Conservation (phyloP, 768 basidiomycete species). For the Galerina sulciceps region DNA sequence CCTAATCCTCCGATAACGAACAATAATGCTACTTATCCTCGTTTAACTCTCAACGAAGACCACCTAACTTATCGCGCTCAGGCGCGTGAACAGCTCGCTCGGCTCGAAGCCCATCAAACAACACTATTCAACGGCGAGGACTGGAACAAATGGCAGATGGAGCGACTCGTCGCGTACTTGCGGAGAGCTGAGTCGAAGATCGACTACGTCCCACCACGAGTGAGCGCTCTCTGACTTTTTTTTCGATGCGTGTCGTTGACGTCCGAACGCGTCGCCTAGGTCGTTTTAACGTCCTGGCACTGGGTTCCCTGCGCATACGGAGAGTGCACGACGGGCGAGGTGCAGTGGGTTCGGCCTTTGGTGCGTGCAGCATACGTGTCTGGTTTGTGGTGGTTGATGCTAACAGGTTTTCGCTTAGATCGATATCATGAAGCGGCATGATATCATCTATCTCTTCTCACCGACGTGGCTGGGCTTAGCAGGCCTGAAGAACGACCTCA, state of each 20-base stretch:
- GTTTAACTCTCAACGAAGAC: background rate
- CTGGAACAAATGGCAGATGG: constrained; percentile 10
- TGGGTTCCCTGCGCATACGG: constrained; percentile 17
- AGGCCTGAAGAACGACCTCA: constrained; percentile 10
- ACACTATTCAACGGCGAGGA: constrained; percentile 5
- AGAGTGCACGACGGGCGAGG: constrained; percentile 15
- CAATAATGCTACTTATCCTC: constrained; percentile 15
- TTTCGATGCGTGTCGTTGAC: background rate
- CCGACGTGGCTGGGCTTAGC: background rate
- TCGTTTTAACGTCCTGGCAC: constrained; percentile 17
- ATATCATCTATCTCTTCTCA: constrained; percentile 15
- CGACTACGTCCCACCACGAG: constrained; percentile 11
- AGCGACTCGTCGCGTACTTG: constrained; percentile 2
- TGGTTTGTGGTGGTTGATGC: background rate
- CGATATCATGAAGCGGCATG: constrained; percentile 11
- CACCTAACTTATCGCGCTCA: background rate
- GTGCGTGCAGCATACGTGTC: background rate
- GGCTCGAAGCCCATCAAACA: background rate
- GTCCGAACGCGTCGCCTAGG: background rate
- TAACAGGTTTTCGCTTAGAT: background rate
- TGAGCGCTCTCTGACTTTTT: background rate
- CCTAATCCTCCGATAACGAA: constrained; percentile 7
- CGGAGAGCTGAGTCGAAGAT: constrained; percentile 3
- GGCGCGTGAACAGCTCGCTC: constrained; percentile 5
- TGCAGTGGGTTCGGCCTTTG: constrained; percentile 15